Evolutionary conservation across 768 basidiomycete genomes (phyloP).

Genomic region (Lepiota brunneoincarnata): DNA sequence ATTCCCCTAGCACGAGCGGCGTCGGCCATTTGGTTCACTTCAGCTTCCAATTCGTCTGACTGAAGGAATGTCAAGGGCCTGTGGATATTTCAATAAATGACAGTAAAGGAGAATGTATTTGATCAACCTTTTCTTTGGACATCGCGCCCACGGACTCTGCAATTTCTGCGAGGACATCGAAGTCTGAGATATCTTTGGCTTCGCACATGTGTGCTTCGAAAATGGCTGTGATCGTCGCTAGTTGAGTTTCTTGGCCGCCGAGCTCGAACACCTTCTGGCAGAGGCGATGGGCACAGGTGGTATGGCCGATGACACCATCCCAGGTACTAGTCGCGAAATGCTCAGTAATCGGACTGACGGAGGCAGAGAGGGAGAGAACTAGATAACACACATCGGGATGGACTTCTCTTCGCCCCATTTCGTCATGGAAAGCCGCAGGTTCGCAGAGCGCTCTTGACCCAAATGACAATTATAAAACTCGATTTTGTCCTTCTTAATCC

Average conservation of each 20-base stretch:
- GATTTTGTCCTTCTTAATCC: slow-evolving; percentile 37
- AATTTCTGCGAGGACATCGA: slow-evolving; percentile 53
- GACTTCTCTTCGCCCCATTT: slow-evolving; percentile 57
- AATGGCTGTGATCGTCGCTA: slow-evolving; percentile 50
- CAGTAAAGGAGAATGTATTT: not conserved
- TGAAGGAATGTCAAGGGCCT: slow-evolving; percentile 67
- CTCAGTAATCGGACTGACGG: not conserved
- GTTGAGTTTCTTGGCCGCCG: slow-evolving; percentile 60
- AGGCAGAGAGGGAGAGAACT: not conserved
- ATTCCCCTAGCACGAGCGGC: slow-evolving; percentile 66
- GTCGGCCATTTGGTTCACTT: slow-evolving; percentile 60
- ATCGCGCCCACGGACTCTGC: slow-evolving; percentile 58
- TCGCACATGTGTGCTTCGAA: slow-evolving; percentile 70
- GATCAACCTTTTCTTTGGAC: slow-evolving; percentile 55
- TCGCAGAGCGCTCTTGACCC: slow-evolving; percentile 48
- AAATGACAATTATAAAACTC: slow-evolving; percentile 32
- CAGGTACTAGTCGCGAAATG: slow-evolving; percentile 42
- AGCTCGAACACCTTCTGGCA: slow-evolving; percentile 63
- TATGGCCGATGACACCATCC: slow-evolving; percentile 59
- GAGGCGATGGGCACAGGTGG: slow-evolving; percentile 70
- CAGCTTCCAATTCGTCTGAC: slow-evolving; percentile 61
- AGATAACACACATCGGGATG: slow-evolving; percentile 46
- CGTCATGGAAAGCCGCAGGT: slow-evolving; percentile 38
- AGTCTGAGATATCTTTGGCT: slow-evolving; percentile 59
- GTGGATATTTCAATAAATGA: slow-evolving; percentile 4